Evolutionary conservation across 2,329 filamentous ascomycete genomes (phyloP), one percentile per base, ranked within the genome.

Genomic region (Colletotrichum australisinense): DNA sequence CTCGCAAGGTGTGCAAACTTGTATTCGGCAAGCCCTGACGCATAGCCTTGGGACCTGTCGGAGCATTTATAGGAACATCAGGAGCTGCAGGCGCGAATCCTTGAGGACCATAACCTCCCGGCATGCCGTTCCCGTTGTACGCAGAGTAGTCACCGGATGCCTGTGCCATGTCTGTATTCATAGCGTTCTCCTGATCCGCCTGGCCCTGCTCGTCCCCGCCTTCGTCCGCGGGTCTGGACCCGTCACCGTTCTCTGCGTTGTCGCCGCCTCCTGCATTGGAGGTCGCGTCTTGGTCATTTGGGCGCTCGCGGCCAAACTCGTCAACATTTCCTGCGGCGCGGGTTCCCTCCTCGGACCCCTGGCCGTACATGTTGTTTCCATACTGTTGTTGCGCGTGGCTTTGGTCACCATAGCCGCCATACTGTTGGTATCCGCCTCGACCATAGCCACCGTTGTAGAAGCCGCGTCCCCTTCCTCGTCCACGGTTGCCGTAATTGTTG

Each of bases 31-130:
- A 86, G 35, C 95, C 95, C 83, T 97, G 93, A 75, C 96, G 90
- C 94, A 98, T 97, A 22, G 97, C 97, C 83, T 97, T 95, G 60
- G 97, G 97, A 11, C 95, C 97, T 67, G 93, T 97, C 32, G 97
- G 97, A 32, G 97, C 97, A 84, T 88, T 94, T 84, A 91, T 82
- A 57, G 91, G 91, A 64, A 84, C 82, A 77, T 85, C 82, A 75
- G 84, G 82, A 72, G 77, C 79, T 66, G 82, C 73, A 72, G 79
- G 68, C 32, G 82, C 78, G 63, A 80, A 80, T 75, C 81, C 69
- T 55, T 58, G 5, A 16, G 57, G 69, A 9, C 74, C 76, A 35
- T 73, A 73, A 60, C 72, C 74, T 67, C 46, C 65, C 12, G 78
- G 74, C 74, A 73, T 72, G 46, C 77, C 77, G 77, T 82, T 79